Percentiles rank a stretch among this genome's conserved stretches.
Evolutionary conservation across 805 yeast genomes (phyloP).

Genomic region (Pichia californica): DNA sequence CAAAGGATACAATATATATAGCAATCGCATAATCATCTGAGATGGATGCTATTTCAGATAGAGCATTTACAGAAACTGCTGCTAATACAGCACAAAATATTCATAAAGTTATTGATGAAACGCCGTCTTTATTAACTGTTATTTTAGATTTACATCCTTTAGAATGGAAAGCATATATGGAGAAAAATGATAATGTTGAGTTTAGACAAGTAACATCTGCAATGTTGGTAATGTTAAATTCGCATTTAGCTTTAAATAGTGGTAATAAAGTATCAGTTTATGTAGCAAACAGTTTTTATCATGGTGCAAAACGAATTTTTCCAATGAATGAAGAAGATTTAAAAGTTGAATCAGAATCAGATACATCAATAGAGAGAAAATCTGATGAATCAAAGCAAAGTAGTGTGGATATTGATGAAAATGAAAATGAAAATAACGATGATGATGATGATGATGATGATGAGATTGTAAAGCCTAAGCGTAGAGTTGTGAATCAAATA

Average conservation of each 20-base stretch:
- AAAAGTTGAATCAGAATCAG: not conserved
- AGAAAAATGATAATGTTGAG: slow-evolving; percentile 34
- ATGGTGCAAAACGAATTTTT: slow-evolving; percentile 62
- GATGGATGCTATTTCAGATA: slow-evolving; percentile 69
- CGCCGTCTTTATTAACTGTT: slow-evolving; percentile 75
- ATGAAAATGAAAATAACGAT: not conserved
- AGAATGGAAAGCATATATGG: slow-evolving; percentile 47
- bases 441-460: slow-evolving; percentile 2
- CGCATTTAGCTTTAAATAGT: slow-evolving; percentile 80
- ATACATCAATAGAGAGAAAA: no score
- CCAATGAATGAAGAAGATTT: slow-evolving; percentile 35
- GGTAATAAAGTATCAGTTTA: slow-evolving; percentile 79
- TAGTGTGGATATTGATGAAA: not conserved
- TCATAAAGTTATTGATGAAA: slow-evolving; percentile 43
- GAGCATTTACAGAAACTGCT: slow-evolving; percentile 35
- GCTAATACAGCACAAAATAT: slow-evolving; percentile 11
- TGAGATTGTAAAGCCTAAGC: not conserved
- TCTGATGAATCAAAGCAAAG: not conserved
- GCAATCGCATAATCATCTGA: no score
- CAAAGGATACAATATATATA: no score
- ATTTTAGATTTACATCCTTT: slow-evolving; percentile 72
- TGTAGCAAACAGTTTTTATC: slow-evolving; percentile 53
- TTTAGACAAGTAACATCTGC: slow-evolving; percentile 58
- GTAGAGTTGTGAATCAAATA: not conserved
- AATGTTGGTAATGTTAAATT: slow-evolving; percentile 71